Evolutionary conservation across 768 basidiomycete genomes (phyloP), one percentile per base, ranked within the genome.

Genomic region (Boletellus ananas): DNA sequence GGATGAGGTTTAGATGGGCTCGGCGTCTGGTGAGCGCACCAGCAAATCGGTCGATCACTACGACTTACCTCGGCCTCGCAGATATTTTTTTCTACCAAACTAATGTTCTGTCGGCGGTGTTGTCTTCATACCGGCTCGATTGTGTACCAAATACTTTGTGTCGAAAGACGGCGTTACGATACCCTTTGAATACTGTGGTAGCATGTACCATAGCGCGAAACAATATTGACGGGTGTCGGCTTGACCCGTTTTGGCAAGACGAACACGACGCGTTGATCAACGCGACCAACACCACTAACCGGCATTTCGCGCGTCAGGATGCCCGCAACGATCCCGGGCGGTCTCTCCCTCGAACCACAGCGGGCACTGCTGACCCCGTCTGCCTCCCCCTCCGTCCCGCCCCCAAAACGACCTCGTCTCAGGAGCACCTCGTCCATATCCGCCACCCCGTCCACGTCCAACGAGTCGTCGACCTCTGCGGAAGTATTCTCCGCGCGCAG

Each of bases 401-500:
- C 77, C 21, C 38, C 69, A 13, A 84, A 84, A 66, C 77, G 75
- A 47, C 72, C 68, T 34, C 78, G 82, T 48, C 68, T 74, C 20
- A 66, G 71, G 21, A 72, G 77, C 27, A 73, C 78, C 50, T 63
- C 70, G 16, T 69, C 72, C 34, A 64, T 74, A 23, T 69, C 74
- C n/a, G 69, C 74, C 48, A 55, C 60, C 4, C 63, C 49, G 14
- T 63, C 62, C 1, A 57, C 67, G 16, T 64, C 66, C 41, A 64
- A 56, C 29, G 62, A 58, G 17, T 56, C 52, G 13, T 59, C 62
- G 16, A 54, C 66, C 25, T 64, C 60, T 17, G 53, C 73, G 4
- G 77, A 82, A 54, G 67, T 82, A 18, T 67, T 80, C 45, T 74
- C 76, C 33, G 81, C 80, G 33, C 74, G 84, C 38, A 73, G 79